These are phyloP conservation scores for Mycena olivaceomarginata DNA, from an alignment of 768 basidiomycete species.

Conservation along the genomic window DNA sequence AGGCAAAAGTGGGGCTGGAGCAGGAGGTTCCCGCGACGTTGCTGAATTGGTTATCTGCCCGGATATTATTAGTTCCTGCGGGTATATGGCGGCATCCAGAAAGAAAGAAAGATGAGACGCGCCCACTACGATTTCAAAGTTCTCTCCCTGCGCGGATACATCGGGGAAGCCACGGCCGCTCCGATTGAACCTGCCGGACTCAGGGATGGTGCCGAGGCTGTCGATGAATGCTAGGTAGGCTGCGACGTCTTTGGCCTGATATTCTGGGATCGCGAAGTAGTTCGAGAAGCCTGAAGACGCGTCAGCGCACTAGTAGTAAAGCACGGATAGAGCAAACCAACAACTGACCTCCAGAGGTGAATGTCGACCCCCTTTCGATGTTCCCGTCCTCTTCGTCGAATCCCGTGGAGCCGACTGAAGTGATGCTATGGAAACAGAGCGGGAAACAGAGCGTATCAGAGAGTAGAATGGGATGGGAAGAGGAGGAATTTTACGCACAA, in stretches of 20 bases:
- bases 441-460: conserved; percentile 16
- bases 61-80: conserved; percentile 10
- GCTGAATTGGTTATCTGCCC: conserved; percentile 6
- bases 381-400: too few species aligned
- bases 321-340: neutral
- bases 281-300: conserved; percentile 63
- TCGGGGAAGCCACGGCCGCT: conserved; percentile 55
- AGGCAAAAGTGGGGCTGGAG: conserved; percentile 63
- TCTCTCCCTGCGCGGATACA: conserved; percentile 62
- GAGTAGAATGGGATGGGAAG: conserved; percentile 18
- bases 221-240: conserved; percentile 30
- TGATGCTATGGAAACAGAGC: too few species aligned
- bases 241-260: conserved; percentile 39
- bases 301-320: conserved; percentile 34
- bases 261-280: conserved; percentile 48
- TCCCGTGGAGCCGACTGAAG: conserved; percentile 26
- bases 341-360: conserved; percentile 65
- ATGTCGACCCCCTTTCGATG: conserved; percentile 58
- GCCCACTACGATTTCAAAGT: conserved; percentile 47
- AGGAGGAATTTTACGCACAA: conserved; percentile 16
- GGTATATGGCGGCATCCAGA: conserved; percentile 2
- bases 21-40: conserved; percentile 64
- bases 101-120: neutral
- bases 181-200: conserved; percentile 49
- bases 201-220: conserved; percentile 32